Base-by-base conservation (phyloP, 371 early-diverging fungal species). In the Chytridium lagenaria region DNA sequence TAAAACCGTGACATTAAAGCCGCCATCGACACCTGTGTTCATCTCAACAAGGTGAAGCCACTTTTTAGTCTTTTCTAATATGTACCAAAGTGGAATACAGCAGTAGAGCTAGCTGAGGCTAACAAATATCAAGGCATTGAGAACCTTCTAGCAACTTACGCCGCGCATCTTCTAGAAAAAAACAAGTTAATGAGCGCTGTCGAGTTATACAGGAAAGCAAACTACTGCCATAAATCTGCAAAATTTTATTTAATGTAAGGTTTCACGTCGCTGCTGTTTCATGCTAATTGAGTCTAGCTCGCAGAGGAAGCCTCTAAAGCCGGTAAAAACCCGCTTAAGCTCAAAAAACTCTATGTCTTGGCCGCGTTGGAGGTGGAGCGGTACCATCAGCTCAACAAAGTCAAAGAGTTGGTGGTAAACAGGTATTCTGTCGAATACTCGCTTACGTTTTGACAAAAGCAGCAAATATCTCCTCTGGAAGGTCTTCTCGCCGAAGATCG, bases 331-430 rank as follows among this genome's bases (percentile, higher is more conserved):
- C 83, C 84, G 1, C 23, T 86, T 1, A 66, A 50, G 12, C 63
- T 83, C 51, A 88, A 88, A 75, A 85, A 87, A 69, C 69, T 86
- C 67, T 86, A 80, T 74, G 86, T 88, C 0, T 68, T 88, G 22
- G 88, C 86, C 0, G 88, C 87, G 0, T 75, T 88, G 1, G 87
- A 88, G 66, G 83, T 87, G 2, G 87, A 86, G 66, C 71, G 84
- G 23, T 84, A 82, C 68, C 83, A 82, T 59, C 69, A 77, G n/a
- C 69, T 84, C 33, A 77, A 69, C 0, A 80, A 79, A 37, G 61
- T 37, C 23, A 69, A 23, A 61, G 50, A 28, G 64, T 63, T 52
- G 77, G 71, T 50, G 59, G 68, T 23, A 28, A 0, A 44, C 59
- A 52, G 49, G 12, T 64, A n/a, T n/a, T 49, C 39, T 57, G 33